Base-by-base conservation (phyloP, 805 yeast genomes). In the Candida glaebosa region DNA sequence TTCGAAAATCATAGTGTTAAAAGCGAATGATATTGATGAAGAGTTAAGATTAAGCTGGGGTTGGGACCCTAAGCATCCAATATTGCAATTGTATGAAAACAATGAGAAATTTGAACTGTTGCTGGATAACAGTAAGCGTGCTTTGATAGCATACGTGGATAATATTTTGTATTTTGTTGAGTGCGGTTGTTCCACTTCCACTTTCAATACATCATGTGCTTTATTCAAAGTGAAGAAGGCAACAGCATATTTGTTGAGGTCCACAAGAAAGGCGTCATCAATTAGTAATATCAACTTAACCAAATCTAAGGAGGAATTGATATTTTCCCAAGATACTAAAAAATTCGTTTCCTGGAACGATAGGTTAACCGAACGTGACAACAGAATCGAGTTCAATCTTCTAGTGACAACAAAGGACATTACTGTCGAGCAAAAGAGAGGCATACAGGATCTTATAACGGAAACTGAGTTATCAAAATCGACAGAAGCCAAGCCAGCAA, bases 1-100 rank as follows among this genome's bases (percentile, higher is more conserved):
- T 0, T 60, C 72, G 1, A 73, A 68, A 37, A 76, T 77, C 2
- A 76, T 90, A 19, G 67, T 33, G 9, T 47, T 69, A 18, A 51
- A 51, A 26, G 41, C 54, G 2, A 57, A 52, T 2, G 10, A 70
- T 39, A 60, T 71, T 7, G 88, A 80, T n/a, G 77, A 81, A 31
- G 97, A 90, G 55, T 61, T 91, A 16, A 75, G 90, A 0, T 60
- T 88, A 7, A 78, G 81, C 2, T 91, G 98, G 98, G 87, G 83
- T 45, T 91, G 96, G 96, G 96, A 89, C 55, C 56, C 62, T 3
- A 48, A 66, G 14, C 96, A 89, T 57, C 96, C 97, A 2, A 84
- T 88, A 30, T 64, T 68, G 40, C 71, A 73, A 48, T 62, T 84
- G 41, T 52, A 51, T 31, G 57, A 46, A 24, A 40, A 33, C 10